phyloP scores from a whole-genome alignment of 768 basidiomycete species.

The Tremella mesenterica region DNA sequence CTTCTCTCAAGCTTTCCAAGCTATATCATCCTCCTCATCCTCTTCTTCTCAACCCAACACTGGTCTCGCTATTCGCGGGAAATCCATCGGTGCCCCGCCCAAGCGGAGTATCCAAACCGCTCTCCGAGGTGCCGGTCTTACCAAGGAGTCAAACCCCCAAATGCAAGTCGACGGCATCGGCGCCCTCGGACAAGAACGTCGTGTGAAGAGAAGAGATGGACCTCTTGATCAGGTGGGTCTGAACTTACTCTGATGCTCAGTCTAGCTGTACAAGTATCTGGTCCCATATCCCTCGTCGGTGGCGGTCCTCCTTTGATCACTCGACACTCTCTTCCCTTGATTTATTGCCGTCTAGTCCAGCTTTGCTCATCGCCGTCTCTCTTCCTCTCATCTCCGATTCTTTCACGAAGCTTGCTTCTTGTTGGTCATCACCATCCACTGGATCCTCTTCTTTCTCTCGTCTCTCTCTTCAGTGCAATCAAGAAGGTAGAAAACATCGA shows the following conservation, averaged over 20 bases:
- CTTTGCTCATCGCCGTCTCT: no score
- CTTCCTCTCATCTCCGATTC: no score
- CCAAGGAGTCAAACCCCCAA: slow-evolving; percentile 2
- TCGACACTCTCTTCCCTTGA: background rate
- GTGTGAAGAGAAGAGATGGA: slow-evolving; percentile 13
- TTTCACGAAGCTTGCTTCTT: no score
- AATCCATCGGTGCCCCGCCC: slow-evolving; percentile 11
- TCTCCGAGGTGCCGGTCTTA: slow-evolving; percentile 29
- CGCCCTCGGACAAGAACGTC: slow-evolving; percentile 16
- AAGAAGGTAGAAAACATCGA: no score
- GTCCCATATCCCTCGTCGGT: background rate
- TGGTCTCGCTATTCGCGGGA: slow-evolving; percentile 25
- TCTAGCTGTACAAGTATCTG: background rate
- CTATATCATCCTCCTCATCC: slow-evolving; percentile 3
- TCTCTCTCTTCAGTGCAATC: no score
- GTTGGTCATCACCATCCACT: no score
- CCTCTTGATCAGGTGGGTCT: slow-evolving; percentile 35
- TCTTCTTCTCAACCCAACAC: background rate
- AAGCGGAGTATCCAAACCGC: slow-evolving; percentile 14
- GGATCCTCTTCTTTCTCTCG: no score
- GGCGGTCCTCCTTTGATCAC: background rate
- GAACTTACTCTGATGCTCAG: background rate
- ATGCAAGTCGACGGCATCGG: slow-evolving; percentile 37
- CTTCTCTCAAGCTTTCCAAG: slow-evolving; percentile 29
- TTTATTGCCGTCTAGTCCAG: background rate